These are phyloP conservation scores for Fagopyrum homotropicum DNA, from an alignment of 148 eudicot genomes.

Conservation along the genomic window DNA sequence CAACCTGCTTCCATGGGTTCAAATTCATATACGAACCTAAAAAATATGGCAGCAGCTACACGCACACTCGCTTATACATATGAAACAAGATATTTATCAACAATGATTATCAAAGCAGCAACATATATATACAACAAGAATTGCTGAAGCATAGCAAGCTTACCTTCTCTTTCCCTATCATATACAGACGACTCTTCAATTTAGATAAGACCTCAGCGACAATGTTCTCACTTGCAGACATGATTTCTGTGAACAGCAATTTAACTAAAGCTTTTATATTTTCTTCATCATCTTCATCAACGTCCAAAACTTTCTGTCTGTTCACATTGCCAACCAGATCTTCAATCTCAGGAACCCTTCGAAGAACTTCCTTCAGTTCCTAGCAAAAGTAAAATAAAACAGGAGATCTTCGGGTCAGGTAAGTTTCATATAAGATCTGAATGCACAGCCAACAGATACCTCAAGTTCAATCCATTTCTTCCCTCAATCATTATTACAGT, in stretches of 20 bases:
- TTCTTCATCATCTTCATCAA: conserved; percentile 38
- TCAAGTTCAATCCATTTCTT: not conserved
- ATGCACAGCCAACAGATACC: not conserved
- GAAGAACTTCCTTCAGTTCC: conserved; percentile 73
- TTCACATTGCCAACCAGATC: conserved; percentile 55
- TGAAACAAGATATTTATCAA: not conserved
- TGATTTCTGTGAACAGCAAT: conserved; percentile 55
- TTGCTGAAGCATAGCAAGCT: conserved; percentile 7
- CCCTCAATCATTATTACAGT: not conserved
- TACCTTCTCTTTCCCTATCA: conserved; percentile 49
- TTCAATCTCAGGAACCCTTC: conserved; percentile 66
- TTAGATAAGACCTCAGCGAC: conserved; percentile 47
- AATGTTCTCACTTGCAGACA: conserved; percentile 64
- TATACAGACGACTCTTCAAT: conserved; percentile 42
- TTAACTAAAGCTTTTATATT: conserved; percentile 42
- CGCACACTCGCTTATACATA: not conserved
- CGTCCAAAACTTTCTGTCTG: conserved; percentile 37
- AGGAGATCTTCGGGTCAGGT: not conserved
- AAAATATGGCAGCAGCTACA: not conserved
- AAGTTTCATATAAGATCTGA: not conserved
- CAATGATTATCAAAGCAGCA: not conserved
- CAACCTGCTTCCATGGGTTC: not conserved
- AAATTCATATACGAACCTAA: not conserved
- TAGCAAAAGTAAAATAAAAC: conserved; percentile 14
- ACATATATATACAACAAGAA: not conserved